phyloP scores from a whole-genome alignment of 106 monocot genomes.

The Hemerocallis citrina region DNA sequence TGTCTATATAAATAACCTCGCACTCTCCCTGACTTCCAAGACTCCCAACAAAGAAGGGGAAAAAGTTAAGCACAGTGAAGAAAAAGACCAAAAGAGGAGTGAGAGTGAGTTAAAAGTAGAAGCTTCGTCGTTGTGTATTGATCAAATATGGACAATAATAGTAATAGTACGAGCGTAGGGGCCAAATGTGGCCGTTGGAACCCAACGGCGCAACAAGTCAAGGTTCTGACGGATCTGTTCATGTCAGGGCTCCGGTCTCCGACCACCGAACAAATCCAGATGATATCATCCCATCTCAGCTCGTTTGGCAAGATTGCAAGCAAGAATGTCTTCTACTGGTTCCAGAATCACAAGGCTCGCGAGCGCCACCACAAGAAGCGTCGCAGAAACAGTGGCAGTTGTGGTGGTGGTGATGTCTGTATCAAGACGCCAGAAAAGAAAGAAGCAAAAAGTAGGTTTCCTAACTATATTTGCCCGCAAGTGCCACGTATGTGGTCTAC shows the following conservation, averaged over 20 bases:
- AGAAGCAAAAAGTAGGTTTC: constrained; percentile 23
- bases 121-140: no score
- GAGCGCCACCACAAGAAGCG: constrained; percentile 74
- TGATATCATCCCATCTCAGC: constrained; percentile 70
- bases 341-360: constrained; percentile 98
- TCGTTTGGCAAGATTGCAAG: constrained; percentile 84
- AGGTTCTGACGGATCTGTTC: constrained; percentile 75
- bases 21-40: not conserved
- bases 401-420: not conserved
- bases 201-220: constrained; percentile 85
- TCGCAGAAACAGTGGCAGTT: constrained; percentile 21
- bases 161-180: constrained; percentile 6
- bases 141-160: not conserved
- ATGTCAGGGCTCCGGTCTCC: constrained; percentile 70
- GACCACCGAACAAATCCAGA: constrained; percentile 86
- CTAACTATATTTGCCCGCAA: no score
- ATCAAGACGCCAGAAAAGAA: constrained; percentile 7
- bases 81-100: no score
- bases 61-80: constrained; percentile 4
- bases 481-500: no score
- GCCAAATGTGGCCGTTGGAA: constrained; percentile 87
- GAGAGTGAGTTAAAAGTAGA: no score
- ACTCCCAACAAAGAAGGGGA: not conserved
- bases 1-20: not conserved
- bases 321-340: constrained; percentile 99